These are phyloP conservation scores for Yamadazyma kanchanaburiensis DNA, from an alignment of 1,139 yeast genomes.

Conservation along the genomic window DNA sequence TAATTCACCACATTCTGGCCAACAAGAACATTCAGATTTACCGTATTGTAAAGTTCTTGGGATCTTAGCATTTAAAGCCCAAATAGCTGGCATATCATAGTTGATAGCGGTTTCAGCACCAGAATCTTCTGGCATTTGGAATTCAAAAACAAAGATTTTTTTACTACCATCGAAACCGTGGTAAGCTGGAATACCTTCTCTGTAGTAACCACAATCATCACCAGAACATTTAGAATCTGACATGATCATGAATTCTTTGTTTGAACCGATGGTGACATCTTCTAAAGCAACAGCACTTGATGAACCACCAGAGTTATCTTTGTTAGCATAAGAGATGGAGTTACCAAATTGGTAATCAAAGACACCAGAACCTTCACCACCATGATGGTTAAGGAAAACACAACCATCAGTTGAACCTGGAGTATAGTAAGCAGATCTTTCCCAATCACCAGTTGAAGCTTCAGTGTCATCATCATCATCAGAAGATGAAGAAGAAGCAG, in stretches of 20 bases:
- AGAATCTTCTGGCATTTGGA: conserved; percentile 56
- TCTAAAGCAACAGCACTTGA: conserved; percentile 53
- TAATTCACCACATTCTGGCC: conserved; percentile 78
- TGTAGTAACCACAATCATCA: conserved; percentile 61
- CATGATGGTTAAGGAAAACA: conserved; percentile 80
- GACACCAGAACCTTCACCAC: conserved; percentile 81
- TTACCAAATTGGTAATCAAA: conserved; percentile 86
- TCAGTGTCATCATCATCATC: conserved; percentile 32
- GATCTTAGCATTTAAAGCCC: conserved; percentile 73
- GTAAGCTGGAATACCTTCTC: conserved; percentile 69
- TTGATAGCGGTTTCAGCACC: conserved; percentile 26
- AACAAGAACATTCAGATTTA: conserved; percentile 64
- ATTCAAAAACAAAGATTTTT: conserved; percentile 72
- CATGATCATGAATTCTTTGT: conserved; percentile 58
- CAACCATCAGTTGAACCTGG: conserved; percentile 60
- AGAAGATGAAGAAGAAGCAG: conserved; percentile 26
- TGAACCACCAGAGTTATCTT: conserved; percentile 74
- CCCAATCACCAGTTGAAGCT: conserved; percentile 58
- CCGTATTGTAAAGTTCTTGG: conserved; percentile 79
- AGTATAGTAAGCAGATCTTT: conserved; percentile 69
- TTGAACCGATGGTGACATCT: conserved; percentile 50
- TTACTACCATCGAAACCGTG: conserved; percentile 66
- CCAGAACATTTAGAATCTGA: conserved; percentile 57
- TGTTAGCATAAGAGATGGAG: conserved; percentile 78
- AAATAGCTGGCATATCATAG: conserved; percentile 73